A percentile compares a stretch with the other conserved stretches of the same genome.
These are phyloP conservation scores for Colletotrichum tamarilloi DNA, from an alignment of 2,329 filamentous ascomycete species.

Conservation along the genomic window DNA sequence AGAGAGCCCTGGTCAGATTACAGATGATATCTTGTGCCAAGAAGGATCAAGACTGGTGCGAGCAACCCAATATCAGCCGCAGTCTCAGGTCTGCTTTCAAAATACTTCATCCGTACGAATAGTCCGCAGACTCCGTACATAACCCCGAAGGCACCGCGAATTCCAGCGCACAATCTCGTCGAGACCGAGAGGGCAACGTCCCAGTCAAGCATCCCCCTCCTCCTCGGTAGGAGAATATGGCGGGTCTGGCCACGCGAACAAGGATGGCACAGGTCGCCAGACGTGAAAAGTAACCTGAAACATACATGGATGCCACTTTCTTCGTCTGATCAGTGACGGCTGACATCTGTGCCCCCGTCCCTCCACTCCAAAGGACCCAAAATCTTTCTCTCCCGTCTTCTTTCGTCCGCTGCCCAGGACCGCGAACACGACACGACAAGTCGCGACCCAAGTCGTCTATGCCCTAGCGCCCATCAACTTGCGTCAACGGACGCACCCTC, in stretches of 20 bases:
- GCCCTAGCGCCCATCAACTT: constrained; percentile 26
- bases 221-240: constrained; percentile 29
- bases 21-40: neutral
- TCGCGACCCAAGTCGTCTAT: constrained; percentile 3
- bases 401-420: constrained; percentile 5
- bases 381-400: neutral
- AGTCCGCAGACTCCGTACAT: neutral
- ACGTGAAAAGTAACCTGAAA: constrained; percentile 35
- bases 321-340: constrained; percentile 36
- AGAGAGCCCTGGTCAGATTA: neutral
- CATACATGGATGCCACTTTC: constrained; percentile 21
- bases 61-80: neutral
- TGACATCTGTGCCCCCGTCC: constrained; percentile 27
- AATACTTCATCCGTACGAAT: neutral
- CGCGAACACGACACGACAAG: neutral
- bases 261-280: constrained; percentile 25
- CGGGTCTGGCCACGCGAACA: constrained; percentile 32
- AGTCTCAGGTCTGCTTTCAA: neutral
- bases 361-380: neutral
- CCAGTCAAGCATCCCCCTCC: constrained; percentile 14
- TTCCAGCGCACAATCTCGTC: constrained; percentile 3
- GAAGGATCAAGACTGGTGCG: neutral
- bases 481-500: constrained; percentile 31
- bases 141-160: constrained; percentile 2
- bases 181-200: neutral